Evolutionary conservation across 768 basidiomycete genomes (phyloP).

Genomic region (Phlegmacium glaucopus): DNA sequence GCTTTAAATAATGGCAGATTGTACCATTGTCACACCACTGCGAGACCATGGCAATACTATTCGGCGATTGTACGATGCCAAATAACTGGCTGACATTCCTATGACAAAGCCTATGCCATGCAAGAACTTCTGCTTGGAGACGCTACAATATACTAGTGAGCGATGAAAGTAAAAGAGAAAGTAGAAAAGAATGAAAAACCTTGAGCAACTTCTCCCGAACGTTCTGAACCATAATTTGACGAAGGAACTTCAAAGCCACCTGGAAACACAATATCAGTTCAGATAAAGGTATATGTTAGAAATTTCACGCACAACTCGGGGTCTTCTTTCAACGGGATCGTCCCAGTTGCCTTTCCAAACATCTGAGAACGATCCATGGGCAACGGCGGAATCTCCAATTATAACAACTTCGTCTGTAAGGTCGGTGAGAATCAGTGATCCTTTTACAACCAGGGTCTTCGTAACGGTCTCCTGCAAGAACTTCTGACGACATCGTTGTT

Average conservation of each 20-base stretch:
- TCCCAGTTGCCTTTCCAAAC: slow-evolving; percentile 60
- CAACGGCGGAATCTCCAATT: slow-evolving; percentile 45
- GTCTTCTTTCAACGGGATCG: slow-evolving; percentile 39
- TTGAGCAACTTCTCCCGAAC: slow-evolving; percentile 50
- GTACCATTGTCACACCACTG: slow-evolving; percentile 63
- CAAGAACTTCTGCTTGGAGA: slow-evolving; percentile 51
- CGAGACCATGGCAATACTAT: slow-evolving; percentile 61
- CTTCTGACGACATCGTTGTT: slow-evolving; percentile 56
- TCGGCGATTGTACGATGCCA: slow-evolving; percentile 48
- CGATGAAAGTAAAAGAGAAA: neutral
- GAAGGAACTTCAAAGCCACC: slow-evolving; percentile 59
- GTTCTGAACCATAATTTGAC: slow-evolving; percentile 47
- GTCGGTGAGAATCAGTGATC: slow-evolving; percentile 45
- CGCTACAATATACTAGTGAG: slow-evolving; percentile 31
- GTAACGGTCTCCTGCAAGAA: slow-evolving; percentile 50
- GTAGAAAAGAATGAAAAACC: slow-evolving; percentile 25
- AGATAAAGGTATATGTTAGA: neutral
- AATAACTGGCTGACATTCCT: slow-evolving; percentile 52
- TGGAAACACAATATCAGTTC: slow-evolving; percentile 16
- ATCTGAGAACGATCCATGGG: slow-evolving; percentile 56
- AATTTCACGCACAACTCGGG: slow-evolving; percentile 27
- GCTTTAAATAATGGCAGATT: slow-evolving; percentile 45
- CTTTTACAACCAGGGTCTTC: slow-evolving; percentile 52
- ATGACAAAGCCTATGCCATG: slow-evolving; percentile 58
- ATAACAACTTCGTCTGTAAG: slow-evolving; percentile 52